A percentile compares a stretch with the other conserved stretches of the same genome.
phyloP scores from a whole-genome alignment of 2,329 filamentous ascomycete species.

The Arthroderma sp. region DNA sequence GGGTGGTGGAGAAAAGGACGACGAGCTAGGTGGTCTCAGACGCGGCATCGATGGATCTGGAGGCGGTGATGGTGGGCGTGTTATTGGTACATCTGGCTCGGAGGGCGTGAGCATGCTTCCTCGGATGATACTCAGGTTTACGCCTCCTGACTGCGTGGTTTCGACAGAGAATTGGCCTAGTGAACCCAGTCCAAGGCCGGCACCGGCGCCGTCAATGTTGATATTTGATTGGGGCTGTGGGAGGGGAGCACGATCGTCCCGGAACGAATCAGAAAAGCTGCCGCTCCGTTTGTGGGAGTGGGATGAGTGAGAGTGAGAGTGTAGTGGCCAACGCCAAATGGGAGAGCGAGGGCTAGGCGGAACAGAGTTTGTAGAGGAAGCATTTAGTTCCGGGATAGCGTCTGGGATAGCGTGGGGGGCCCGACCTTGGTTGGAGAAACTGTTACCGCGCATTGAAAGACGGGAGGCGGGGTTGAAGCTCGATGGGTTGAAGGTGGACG shows the following conservation, averaged over 20 bases:
- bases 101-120: constrained; percentile 74
- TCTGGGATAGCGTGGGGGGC: constrained; percentile 34
- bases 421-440: constrained; percentile 20
- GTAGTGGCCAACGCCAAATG: constrained; percentile 36
- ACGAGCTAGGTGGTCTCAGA: constrained; percentile 9
- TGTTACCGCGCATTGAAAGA: neutral
- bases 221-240: constrained; percentile 37
- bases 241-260: constrained; percentile 51
- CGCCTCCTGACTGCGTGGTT: constrained; percentile 40
- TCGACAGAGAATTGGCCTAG: constrained; percentile 53
- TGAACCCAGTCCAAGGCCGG: constrained; percentile 15
- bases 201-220: constrained; percentile 25
- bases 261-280: constrained; percentile 73
- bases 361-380: constrained; percentile 20
- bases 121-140: constrained; percentile 56
- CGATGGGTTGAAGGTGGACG: neutral
- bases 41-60: constrained; percentile 24
- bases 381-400: constrained; percentile 21
- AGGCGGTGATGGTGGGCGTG: constrained; percentile 40
- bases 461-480: constrained; percentile 19
- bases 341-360: constrained; percentile 22
- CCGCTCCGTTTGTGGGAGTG: constrained; percentile 63
- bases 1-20: neutral
- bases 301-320: constrained; percentile 1
- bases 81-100: constrained; percentile 64